Base-by-base conservation (phyloP, 2,329 filamentous ascomycete genomes). In the Sclerotinia glacialis region DNA sequence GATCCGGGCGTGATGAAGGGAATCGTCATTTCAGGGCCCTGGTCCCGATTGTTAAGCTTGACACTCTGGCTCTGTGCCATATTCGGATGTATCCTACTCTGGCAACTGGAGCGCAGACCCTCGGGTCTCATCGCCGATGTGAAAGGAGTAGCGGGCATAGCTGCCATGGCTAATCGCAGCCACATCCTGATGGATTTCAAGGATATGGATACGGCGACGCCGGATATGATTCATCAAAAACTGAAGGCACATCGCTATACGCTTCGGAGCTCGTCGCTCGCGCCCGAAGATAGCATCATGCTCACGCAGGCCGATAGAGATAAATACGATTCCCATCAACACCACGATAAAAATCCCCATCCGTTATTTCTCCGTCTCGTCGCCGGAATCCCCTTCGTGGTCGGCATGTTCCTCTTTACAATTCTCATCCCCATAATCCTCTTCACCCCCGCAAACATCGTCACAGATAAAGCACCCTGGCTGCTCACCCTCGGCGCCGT, bases 151-250 rank as follows among this genome's bases (percentile, higher is more conserved):
- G 88, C 89, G 1, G 89, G 89, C 1, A 81, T 92, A 47, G 89
- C 89, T 7, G 86, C 89, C 66, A 91, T 92, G 89, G 89, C 89
- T 12, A 89, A 90, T 3, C 85, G 86, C 68, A 87, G 84, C 69
- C 89, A 92, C 71, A 90, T 92, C 74, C 78, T 92, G 69, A 87
- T 86, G 77, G 89, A 92, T 74, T 92, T 92, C 74, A 86, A 86
- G 69, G 87, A 87, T 66, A 85, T 90, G 78, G 89, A 92, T 74
- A 85, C 86, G 1, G 88, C 86, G 9, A 85, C 82, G 5, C 85
- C 88, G 64, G 80, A 85, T 59, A 84, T 87, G 63, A 91, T 92
- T 52, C 89, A 92, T 74, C 80, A 85, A 60, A 84, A 83, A 71
- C 80, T 92, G n/a, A 87, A 86, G 68, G 78, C 85, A 37, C 83